Evolutionary conservation across 129 eudicot species (phyloP).

Genomic region (Calendula officinalis): DNA sequence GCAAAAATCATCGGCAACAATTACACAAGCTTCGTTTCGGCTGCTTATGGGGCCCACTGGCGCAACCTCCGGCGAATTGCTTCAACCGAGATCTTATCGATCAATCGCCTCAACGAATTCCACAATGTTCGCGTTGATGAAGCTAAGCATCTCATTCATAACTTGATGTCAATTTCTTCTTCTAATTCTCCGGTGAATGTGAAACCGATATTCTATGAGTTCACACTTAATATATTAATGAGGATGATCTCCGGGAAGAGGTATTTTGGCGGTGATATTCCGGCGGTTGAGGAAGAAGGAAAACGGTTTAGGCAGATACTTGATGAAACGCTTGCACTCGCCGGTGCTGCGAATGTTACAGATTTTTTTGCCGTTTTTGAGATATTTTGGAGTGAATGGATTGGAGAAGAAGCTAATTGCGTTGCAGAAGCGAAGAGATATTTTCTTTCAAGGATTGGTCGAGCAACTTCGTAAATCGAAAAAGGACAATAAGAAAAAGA

Average conservation of each 20-base stretch:
- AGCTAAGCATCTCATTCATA: conserved; percentile 14
- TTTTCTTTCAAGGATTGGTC: conserved; percentile 26
- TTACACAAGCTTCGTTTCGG: conserved; percentile 26
- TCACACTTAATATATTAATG: conserved; percentile 34
- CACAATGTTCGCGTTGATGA: conserved; percentile 36
- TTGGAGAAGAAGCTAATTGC: conserved; percentile 15
- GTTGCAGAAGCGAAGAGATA: conserved; percentile 19
- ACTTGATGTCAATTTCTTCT: background rate
- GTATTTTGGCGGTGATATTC: no score
- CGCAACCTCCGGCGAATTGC: conserved; percentile 40
- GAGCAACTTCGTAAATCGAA: conserved; percentile 23
- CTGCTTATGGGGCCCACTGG: conserved; percentile 43
- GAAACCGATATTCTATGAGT: conserved; percentile 20
- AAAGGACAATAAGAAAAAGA: conserved; percentile 8
- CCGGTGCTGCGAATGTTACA: conserved; percentile 17
- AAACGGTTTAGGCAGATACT: conserved; percentile 25
- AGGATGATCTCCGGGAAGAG: no score
- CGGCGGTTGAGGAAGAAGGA: conserved; percentile 29
- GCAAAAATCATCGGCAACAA: conserved; percentile 35
- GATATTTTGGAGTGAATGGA: conserved; percentile 20
- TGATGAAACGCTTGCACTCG: conserved; percentile 15
- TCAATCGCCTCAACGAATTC: conserved; percentile 23
- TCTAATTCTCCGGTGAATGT: conserved; percentile 21
- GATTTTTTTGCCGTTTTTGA: conserved; percentile 32
- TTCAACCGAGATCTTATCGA: conserved; percentile 32